Evolutionary conservation across 2,329 filamentous ascomycete species (phyloP).

Genomic region (Thelonectria olida): DNA sequence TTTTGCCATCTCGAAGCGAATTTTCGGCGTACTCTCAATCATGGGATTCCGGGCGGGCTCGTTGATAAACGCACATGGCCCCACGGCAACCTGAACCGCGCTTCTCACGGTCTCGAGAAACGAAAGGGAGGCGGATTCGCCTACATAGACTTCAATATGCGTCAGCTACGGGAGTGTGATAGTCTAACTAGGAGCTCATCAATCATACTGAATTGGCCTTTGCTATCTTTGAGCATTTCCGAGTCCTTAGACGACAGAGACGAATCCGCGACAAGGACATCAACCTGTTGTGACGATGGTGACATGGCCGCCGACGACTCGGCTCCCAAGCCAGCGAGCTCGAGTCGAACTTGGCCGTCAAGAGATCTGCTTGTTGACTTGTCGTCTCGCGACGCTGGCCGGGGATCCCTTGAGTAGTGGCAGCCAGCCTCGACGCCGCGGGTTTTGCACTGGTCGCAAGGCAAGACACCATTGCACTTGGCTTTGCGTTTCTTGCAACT

Average conservation of each 20-base stretch:
- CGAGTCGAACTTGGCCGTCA: neutral
- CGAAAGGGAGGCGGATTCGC: conserved; percentile 9
- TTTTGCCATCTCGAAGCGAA: neutral
- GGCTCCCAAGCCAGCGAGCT: neutral
- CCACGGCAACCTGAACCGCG: neutral
- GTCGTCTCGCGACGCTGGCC: neutral
- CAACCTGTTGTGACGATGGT: neutral
- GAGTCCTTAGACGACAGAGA: neutral
- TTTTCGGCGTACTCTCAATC: conserved; percentile 2
- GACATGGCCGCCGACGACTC: neutral
- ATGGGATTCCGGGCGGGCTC: neutral
- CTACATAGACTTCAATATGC: neutral
- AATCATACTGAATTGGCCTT: conserved; percentile 7
- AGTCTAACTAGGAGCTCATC: neutral
- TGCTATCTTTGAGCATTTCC: conserved; percentile 5
- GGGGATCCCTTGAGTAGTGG: conserved; percentile 1
- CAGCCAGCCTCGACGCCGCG: neutral
- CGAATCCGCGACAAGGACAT: neutral
- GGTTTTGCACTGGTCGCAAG: conserved; percentile 6
- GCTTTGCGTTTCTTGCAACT: conserved; percentile 10
- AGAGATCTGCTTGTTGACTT: neutral
- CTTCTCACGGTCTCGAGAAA: conserved; percentile 10
- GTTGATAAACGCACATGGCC: neutral
- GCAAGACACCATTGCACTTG: conserved; percentile 6
- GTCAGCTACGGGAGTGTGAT: neutral